Evolutionary conservation across 352 stramenopile species (phyloP), one percentile per base, ranked within the genome.

Genomic region (Globisporangium paroecandrum): DNA sequence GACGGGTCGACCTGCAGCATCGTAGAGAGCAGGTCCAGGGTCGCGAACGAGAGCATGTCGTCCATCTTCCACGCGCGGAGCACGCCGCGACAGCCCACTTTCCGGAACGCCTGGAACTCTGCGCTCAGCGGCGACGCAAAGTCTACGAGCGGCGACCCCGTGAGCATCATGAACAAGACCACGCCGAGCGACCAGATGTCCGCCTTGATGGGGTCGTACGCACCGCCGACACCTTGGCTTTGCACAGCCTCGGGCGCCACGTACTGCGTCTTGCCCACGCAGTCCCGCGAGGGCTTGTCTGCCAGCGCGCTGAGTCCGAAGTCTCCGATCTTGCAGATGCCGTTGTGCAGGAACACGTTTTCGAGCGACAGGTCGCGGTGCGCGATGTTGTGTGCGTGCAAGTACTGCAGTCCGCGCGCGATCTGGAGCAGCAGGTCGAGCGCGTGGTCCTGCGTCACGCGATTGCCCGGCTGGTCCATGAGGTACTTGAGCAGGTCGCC

Each of bases 101-200:
- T 59, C n/a, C 73, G 38, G 13, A 87, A 47, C 2, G 69, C 72
- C 5, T 72, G 24, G 49, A 86, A 87, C 1, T 72, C 70, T 9
- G 58, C 65, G 12, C 81, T 69, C 20, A 69, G 29, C 1, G 60
- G 63, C 0, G 69, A 79, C 4, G 81, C 81, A 38, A 77, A 66
- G 20, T 57, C 36, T 20, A 81, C 62, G 4, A 90, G 66, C 10
- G 81, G 83, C 1, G 82, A 88, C 0, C 85, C 85, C 34, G 85
- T 90, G 46, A 93, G 68, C 67, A 93, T 67, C 53, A 91, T 78
- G 70, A 91, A 93, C 32, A 93, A 70, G 29, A 91, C 65, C 7
- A 87, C 76, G 6, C 85, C 83, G 10, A 93, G 74, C 20, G 85
- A 90, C 85, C 85, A 93, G 38, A 92, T 71, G 59, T 93, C 85